Percentiles rank a stretch among this genome's conserved stretches.
These are phyloP conservation scores for Crataegus laevigata DNA, from an alignment of 306 rosid species.

Conservation along the genomic window DNA sequence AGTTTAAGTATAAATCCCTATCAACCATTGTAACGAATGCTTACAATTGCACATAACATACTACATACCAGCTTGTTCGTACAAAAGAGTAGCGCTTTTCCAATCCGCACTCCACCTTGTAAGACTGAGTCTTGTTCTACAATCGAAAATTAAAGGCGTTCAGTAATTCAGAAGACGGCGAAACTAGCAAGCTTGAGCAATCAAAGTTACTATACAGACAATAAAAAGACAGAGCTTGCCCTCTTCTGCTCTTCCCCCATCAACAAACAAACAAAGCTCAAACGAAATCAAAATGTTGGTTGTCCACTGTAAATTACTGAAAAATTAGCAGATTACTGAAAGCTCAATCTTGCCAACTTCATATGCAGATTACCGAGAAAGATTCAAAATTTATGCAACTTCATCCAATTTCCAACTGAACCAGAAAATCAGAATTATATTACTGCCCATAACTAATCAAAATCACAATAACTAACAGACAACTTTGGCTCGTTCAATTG, in stretches of 20 bases:
- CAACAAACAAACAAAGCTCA: background rate
- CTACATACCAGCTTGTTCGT: constrained; percentile 83
- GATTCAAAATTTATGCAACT: background rate
- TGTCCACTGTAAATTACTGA: background rate
- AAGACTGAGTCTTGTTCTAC: constrained; percentile 76
- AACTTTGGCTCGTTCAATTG: background rate
- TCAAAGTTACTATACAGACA: background rate
- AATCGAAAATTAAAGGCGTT: background rate
- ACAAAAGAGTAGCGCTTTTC: constrained; percentile 67
- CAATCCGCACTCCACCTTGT: constrained; percentile 66
- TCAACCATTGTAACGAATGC: background rate
- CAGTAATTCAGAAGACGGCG: background rate
- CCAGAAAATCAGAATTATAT: background rate
- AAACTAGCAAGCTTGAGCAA: background rate
- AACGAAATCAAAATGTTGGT: background rate
- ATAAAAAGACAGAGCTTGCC: background rate
- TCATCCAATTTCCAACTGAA: background rate
- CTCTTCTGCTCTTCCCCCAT: background rate
- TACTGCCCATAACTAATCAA: background rate
- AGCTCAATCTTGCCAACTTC: background rate
- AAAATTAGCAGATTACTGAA: background rate
- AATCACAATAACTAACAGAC: background rate
- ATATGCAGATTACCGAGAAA: background rate
- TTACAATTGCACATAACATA: background rate
- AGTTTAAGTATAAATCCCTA: too few species aligned